Evolutionary conservation across 2,329 filamentous ascomycete species (phyloP), one percentile per base, ranked within the genome.

Genomic region (Microcyclospora tardicrescens): DNA sequence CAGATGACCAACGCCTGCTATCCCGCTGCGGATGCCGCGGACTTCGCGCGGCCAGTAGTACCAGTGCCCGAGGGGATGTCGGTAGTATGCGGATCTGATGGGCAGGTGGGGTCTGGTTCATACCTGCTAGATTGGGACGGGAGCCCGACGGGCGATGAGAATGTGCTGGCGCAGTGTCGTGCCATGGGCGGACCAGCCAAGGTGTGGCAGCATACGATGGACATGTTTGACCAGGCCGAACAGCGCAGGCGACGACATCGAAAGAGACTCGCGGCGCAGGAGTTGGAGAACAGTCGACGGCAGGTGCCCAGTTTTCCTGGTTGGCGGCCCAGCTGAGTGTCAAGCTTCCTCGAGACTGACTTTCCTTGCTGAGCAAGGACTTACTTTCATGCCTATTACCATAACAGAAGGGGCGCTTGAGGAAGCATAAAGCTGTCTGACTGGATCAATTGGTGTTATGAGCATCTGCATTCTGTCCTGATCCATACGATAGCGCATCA

Each of bases 41-140:
- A 39, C 6, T 47, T 43, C 2, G 57, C 57, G 6, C 19, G 19
- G 19, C 19, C 19, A 8, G 19, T 24, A 8, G 46, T 61, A 6
- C 50, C 52, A 1, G 36, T 51, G 0, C 54, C 55, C 1, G 50
- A 54, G 6, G 56, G 50, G 2, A 28, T 58, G 6, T 45, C 48
- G 8, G 40, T 51, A 8, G 52, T 56, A 38, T 45, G 48, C 8
- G 57, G 51, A 10, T 51, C 49, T 2, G 52, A 59, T 35, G 54
- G 52, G n/a, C 42, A 50, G 33, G 44, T 47, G 8, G 55, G 58
- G 4, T 58, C 56, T 34, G 59, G 60, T 6, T 56, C 56, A 1
- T 62, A 61, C 42, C 39, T 62, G 9, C 51, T 62, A 5, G 58
- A 61, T 37, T 59, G 57, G 53, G 58, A 63, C 37, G 57, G 57